Evolutionary conservation across 2,329 filamentous ascomycete species (phyloP).

Genomic region (Thielaviopsis musarum): DNA sequence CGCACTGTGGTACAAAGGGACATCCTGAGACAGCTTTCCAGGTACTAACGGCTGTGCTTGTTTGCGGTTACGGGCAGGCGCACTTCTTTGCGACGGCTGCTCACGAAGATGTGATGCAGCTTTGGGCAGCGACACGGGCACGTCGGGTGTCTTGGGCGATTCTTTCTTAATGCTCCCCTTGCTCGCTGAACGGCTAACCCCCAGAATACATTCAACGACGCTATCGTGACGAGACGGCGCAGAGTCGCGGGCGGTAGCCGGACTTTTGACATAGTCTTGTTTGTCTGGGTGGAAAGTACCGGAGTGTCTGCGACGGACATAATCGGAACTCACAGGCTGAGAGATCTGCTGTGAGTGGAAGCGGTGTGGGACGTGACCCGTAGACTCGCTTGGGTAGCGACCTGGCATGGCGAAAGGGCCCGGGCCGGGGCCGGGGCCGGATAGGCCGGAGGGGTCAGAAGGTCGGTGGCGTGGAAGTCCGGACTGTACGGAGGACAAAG

Average conservation of each 20-base stretch:
- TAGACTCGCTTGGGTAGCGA: constrained; percentile 10
- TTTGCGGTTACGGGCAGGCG: not conserved
- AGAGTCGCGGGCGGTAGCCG: not conserved
- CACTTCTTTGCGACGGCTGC: not conserved
- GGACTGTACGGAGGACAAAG: constrained; percentile 11
- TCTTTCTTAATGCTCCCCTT: constrained; percentile 6
- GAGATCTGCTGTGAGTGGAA: constrained; percentile 10
- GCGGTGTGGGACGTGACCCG: constrained; percentile 8
- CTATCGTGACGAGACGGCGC: constrained; percentile 11
- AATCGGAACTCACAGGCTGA: constrained; percentile 6
- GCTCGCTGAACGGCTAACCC: constrained; percentile 5
- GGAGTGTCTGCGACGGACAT: not conserved
- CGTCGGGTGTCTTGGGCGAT: not conserved
- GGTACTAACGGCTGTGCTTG: not conserved
- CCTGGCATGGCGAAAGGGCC: not conserved
- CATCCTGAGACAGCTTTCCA: not conserved
- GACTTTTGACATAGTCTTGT: not conserved
- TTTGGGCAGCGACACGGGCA: not conserved
- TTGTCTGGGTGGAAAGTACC: not conserved
- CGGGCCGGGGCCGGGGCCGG: not conserved
- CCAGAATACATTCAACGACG: constrained; percentile 9
- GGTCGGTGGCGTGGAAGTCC: constrained; percentile 11
- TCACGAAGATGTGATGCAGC: not conserved
- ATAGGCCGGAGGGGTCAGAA: not conserved
- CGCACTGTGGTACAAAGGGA: constrained; percentile 3